Conservation (phyloP, 768 basidiomycete genomes). For the Amanita phalloides region DNA sequence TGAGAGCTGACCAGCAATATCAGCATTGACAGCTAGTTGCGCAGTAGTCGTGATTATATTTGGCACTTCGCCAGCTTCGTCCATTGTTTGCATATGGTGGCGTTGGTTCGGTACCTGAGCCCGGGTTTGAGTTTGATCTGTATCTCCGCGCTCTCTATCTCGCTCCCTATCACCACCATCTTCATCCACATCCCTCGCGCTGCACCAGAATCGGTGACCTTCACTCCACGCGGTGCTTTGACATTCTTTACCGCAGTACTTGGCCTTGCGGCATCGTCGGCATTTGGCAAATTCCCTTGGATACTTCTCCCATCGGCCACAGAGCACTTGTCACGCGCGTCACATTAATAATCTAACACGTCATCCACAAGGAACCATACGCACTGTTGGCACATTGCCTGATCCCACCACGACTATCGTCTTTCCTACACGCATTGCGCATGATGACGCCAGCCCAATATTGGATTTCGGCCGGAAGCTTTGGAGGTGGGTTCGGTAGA, state of each 20-base stretch:
- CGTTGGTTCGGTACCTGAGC: not conserved
- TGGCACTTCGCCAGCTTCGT: not conserved
- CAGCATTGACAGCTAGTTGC: not conserved
- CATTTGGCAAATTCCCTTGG: constrained; percentile 98
- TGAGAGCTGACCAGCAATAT: not conserved
- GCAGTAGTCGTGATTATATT: too few relatives aligned
- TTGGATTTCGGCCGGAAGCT: constrained; percentile 83
- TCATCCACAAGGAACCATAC: constrained; percentile 13
- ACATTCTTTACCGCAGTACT: constrained; percentile 97
- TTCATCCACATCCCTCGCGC: constrained; percentile 45
- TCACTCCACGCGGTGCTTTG: constrained; percentile 96
- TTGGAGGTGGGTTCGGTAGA: constrained; percentile 55
- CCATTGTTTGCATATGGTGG: not conserved
- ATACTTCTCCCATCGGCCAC: constrained; percentile 88
- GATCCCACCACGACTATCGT: constrained; percentile 86
- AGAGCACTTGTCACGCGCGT: constrained; percentile 52
- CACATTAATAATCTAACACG: not conserved
- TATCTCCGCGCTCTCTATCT: not conserved
- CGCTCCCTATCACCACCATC: constrained; percentile 17
- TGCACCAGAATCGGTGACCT: constrained; percentile 93
- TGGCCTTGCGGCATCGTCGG: constrained; percentile 90
- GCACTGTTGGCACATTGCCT: constrained; percentile 94
- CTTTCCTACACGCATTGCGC: constrained; percentile 98
- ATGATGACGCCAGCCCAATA: constrained; percentile 99
- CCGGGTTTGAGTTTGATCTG: not conserved